Percentiles rank a stretch among this genome's conserved stretches.
These are phyloP conservation scores for Acer yangbiense DNA, from an alignment of 345 rosid genomes.

Conservation along the genomic window DNA sequence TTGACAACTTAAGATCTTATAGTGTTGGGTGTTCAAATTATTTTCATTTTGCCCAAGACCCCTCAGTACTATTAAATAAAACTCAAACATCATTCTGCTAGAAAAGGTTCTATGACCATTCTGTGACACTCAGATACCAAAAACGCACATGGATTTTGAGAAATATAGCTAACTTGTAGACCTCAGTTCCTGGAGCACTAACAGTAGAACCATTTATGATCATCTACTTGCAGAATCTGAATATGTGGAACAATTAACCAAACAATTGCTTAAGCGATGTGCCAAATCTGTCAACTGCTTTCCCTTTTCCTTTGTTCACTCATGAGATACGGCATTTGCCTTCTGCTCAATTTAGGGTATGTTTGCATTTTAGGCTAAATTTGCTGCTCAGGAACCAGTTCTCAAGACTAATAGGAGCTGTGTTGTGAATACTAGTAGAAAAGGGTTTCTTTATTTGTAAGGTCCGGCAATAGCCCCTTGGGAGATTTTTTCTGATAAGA, in stretches of 20 bases:
- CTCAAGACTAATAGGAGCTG: not conserved
- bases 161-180: not conserved
- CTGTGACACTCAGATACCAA: not conserved
- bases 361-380: not conserved
- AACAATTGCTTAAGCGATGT: not conserved
- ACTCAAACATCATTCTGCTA: not conserved
- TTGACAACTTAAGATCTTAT: not conserved
- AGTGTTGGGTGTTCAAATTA: not conserved
- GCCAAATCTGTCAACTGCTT: not conserved
- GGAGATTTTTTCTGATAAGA: not conserved
- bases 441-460: not conserved
- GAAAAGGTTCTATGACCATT: not conserved
- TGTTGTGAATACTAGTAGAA: not conserved
- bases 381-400: not conserved
- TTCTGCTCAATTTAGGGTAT: not conserved
- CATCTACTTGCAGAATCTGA: not conserved
- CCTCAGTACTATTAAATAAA: not conserved
- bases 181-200: not conserved
- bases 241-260: not conserved
- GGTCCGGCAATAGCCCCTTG: no score
- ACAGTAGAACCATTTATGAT: not conserved
- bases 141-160: not conserved
- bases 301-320: not conserved
- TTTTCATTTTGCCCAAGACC: not conserved
- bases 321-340: not conserved